Conservation (phyloP, 495 filamentous ascomycete species). For the Filosporella fistucella region DNA sequence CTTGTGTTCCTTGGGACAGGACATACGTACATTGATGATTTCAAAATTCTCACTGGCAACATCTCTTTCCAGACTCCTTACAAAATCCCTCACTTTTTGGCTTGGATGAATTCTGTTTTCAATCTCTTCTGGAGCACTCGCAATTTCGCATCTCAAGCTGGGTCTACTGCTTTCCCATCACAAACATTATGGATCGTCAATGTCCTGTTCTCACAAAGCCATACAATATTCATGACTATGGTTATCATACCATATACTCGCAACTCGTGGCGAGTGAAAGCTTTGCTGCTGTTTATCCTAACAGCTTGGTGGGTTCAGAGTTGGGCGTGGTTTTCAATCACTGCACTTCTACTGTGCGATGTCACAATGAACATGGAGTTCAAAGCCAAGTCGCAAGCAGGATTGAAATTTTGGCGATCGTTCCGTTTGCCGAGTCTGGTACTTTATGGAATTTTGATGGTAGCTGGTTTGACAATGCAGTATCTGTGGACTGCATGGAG, state of each 20-base stretch:
- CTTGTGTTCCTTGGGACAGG: not conserved
- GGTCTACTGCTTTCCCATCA: constrained; percentile 2
- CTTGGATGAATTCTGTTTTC: constrained; percentile 9
- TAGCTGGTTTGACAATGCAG: constrained; percentile 4
- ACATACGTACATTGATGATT: not conserved
- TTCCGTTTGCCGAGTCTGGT: not conserved
- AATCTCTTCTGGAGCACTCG: constrained; percentile 7
- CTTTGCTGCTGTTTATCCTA: not conserved
- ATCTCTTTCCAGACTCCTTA: not conserved
- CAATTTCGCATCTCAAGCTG: constrained; percentile 2
- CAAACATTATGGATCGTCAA: constrained; percentile 8
- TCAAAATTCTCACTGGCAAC: not conserved
- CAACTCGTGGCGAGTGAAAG: not conserved
- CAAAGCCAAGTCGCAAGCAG: not conserved
- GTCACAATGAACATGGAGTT: constrained; percentile 10
- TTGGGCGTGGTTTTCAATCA: constrained; percentile 12
- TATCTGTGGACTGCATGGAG: constrained; percentile 2
- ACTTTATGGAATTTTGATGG: not conserved
- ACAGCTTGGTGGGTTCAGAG: constrained; percentile 12
- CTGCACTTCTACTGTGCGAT: constrained; percentile 6
- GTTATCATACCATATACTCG: constrained; percentile 7
- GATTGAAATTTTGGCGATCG: not conserved
- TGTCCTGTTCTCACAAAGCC: constrained; percentile 4
- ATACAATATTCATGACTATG: constrained; percentile 10
- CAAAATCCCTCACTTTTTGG: constrained; percentile 16